Percentiles rank a stretch among this genome's conserved stretches.
Conservation (phyloP, 192 early-diverging fungal species). For the Dispira simplex region DNA sequence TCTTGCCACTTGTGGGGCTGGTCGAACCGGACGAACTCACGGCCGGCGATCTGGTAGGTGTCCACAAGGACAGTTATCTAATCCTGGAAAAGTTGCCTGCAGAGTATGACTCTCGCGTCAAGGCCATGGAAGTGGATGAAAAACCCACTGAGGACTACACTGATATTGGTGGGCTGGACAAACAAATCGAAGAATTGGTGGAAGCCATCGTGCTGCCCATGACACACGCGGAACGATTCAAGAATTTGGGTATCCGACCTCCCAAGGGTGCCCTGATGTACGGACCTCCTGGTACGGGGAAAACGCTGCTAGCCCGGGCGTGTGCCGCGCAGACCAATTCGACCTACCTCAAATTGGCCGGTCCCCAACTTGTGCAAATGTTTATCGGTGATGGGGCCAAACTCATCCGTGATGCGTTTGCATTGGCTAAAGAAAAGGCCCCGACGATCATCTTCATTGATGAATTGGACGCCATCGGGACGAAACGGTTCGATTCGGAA, state of each 20-base stretch:
- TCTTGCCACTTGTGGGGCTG: conserved; percentile 77
- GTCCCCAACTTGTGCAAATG: conserved; percentile 94
- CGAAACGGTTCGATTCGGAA: conserved; percentile 97
- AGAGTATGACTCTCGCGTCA: conserved; percentile 95
- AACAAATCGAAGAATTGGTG: conserved; percentile 77
- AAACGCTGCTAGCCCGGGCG: conserved; percentile 91
- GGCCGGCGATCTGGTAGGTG: conserved; percentile 94
- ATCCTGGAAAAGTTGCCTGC: conserved; percentile 91
- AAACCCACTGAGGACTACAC: conserved; percentile 96
- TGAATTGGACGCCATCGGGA: conserved; percentile 96
- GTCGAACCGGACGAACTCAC: conserved; percentile 78
- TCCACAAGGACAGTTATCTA: conserved; percentile 95
- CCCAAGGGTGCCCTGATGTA: conserved; percentile 79
- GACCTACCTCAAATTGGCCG: conserved; percentile 90
- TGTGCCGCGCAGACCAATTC: conserved; percentile 96
- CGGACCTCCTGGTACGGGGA: conserved; percentile 72
- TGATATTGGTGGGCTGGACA: conserved; percentile 83
- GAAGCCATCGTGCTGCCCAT: conserved; percentile 79
- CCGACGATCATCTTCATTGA: conserved; percentile 99
- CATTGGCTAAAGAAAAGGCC: conserved; percentile 93
- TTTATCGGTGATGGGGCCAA: conserved; percentile 98
- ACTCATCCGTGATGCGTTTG: conserved; percentile 94
- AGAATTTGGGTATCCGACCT: conserved; percentile 74
- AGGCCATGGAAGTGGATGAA: conserved; percentile 99
- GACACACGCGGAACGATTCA: conserved; percentile 73